Percentiles rank a stretch among this genome's conserved stretches.
Evolutionary conservation across 1,139 yeast species (phyloP).

Genomic region (Meyerozyma guilliermondii): DNA sequence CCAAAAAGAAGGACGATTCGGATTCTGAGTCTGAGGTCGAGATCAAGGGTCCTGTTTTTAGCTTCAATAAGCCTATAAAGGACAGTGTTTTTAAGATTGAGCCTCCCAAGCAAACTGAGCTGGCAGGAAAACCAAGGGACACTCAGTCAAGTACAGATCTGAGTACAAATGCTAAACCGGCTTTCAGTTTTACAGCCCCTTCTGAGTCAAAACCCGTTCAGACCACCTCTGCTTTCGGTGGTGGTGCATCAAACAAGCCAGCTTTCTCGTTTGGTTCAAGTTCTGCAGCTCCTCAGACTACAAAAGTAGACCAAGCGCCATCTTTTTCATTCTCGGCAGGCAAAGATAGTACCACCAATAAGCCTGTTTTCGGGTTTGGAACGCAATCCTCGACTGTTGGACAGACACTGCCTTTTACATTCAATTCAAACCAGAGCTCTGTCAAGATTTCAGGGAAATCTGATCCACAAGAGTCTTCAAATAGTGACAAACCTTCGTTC

Average conservation of each 20-base stretch:
- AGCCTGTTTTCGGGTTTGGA: constrained; percentile 6
- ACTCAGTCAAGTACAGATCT: constrained; percentile 1
- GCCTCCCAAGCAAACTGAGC: background rate
- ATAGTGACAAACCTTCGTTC: constrained; percentile 1
- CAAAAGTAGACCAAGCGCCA: constrained; percentile 1
- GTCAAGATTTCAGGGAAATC: background rate
- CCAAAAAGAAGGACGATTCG: constrained; percentile 31
- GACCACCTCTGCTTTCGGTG: background rate
- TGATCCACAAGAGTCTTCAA: background rate
- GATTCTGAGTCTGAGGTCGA: constrained; percentile 54
- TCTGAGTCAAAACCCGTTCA: background rate
- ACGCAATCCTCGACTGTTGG: background rate
- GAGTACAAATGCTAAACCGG: constrained; percentile 1
- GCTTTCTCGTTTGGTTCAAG: constrained; percentile 15
- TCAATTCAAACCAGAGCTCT: background rate
- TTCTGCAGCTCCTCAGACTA: constrained; percentile 2
- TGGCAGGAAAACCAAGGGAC: constrained; percentile 3
- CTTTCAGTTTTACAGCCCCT: constrained; percentile 1
- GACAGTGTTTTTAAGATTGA: constrained; percentile 46
- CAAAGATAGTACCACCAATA: background rate
- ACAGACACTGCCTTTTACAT: background rate
- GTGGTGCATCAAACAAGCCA: constrained; percentile 9
- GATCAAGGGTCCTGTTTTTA: constrained; percentile 64
- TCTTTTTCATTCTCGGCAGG: background rate
- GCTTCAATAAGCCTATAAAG: constrained; percentile 42